A percentile compares a stretch with the other conserved stretches of the same genome.
These are phyloP conservation scores for Digitaria exilis DNA, from an alignment of 202 grass and related monocot genomes.

Conservation along the genomic window DNA sequence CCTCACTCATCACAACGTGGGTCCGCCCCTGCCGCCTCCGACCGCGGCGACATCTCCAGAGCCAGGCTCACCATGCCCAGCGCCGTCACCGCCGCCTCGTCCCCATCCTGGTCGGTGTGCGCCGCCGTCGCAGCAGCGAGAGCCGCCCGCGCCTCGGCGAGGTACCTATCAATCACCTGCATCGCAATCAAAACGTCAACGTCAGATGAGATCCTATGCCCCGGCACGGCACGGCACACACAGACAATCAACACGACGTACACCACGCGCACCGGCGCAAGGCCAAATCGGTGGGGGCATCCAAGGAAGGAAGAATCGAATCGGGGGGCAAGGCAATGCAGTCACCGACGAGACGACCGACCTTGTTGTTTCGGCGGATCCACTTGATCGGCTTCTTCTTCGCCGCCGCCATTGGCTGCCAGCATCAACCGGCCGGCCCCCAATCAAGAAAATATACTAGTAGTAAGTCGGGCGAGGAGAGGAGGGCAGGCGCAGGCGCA, in stretches of 20 bases:
- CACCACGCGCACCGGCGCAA: not conserved
- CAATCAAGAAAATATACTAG: no score
- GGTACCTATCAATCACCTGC: slow-evolving; percentile 63
- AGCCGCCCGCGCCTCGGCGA: slow-evolving; percentile 63
- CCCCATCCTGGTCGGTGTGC: slow-evolving; percentile 29
- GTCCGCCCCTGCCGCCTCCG: slow-evolving; percentile 80
- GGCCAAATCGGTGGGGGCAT: not conserved
- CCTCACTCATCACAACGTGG: no score
- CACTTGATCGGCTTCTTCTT: slow-evolving; percentile 54
- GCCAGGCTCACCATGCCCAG: slow-evolving; percentile 54
- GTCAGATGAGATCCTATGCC: not conserved
- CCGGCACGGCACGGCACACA: not conserved
- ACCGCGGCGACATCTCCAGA: slow-evolving; percentile 62
- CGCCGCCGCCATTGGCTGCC: slow-evolving; percentile 49
- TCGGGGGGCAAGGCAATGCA: not conserved
- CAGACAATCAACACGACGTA: not conserved
- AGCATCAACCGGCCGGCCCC: slow-evolving; percentile 18
- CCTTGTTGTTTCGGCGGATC: slow-evolving; percentile 72
- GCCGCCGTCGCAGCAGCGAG: slow-evolving; percentile 44
- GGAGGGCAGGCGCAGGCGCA: no score
- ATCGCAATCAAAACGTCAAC: not conserved
- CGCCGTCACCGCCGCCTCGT: slow-evolving; percentile 47
- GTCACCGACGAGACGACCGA: no score
- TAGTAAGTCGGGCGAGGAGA: no score
- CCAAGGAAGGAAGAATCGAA: no score